phyloP scores from a whole-genome alignment of 257 asterid genomes.

The Phtheirospermum japonicum region DNA sequence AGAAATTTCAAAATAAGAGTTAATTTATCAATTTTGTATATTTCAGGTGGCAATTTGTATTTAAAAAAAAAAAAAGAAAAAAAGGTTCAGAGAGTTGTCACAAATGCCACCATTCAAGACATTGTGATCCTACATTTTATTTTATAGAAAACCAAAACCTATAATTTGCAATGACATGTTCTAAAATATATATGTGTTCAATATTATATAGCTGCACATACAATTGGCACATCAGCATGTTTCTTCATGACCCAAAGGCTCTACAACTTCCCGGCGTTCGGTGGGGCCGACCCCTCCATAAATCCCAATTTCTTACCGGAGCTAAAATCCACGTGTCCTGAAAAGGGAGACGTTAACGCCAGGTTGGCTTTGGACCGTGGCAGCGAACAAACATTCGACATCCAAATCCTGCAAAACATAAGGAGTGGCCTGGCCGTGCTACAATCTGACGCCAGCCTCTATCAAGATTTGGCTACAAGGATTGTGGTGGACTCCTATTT shows the following conservation, averaged over 20 bases:
- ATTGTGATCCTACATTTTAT: no score
- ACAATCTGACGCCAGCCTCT: slow-evolving; percentile 63
- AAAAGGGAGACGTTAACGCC: slow-evolving; percentile 42
- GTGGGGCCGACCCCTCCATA: slow-evolving; percentile 76
- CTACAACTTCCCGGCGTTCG: slow-evolving; percentile 45
- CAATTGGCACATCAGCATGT: slow-evolving; percentile 86
- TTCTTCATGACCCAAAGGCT: slow-evolving; percentile 84
- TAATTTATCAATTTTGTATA: no score
- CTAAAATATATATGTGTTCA: no score
- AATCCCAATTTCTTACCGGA: slow-evolving; percentile 57
- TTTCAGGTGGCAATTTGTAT: no score
- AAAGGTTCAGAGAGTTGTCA: no score
- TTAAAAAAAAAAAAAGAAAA: no score
- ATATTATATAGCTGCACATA: slow-evolving; percentile 85
- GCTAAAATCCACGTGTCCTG: slow-evolving; percentile 52
- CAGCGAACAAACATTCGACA: slow-evolving; percentile 50
- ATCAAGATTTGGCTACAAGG: slow-evolving; percentile 53
- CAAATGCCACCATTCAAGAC: no score
- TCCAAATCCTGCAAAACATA: slow-evolving; percentile 50
- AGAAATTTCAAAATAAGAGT: no score
- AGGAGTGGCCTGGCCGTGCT: slow-evolving; percentile 72
- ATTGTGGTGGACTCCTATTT: slow-evolving; percentile 69
- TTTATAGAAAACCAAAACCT: no score
- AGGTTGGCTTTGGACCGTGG: slow-evolving; percentile 65
- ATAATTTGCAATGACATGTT: no score